Percentiles rank a stretch among this genome's conserved stretches.
Evolutionary conservation across 176 grass and related monocot genomes (phyloP).

Genomic region (Triticum timopheevii): DNA sequence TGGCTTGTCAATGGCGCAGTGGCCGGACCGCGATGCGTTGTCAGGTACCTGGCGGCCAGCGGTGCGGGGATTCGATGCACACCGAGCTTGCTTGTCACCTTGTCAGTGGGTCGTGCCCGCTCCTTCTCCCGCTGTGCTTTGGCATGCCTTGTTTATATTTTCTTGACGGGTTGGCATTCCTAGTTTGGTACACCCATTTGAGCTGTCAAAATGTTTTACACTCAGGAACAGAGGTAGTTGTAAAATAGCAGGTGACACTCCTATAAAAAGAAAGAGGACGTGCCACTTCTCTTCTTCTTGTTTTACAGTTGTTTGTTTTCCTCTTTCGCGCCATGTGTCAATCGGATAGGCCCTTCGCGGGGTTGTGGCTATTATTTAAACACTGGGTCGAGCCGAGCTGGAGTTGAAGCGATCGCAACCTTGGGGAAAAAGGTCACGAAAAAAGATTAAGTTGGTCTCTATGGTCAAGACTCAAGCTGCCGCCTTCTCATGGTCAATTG

Average conservation of each 20-base stretch:
- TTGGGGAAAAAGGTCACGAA: too few species aligned
- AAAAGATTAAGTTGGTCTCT: too few species aligned
- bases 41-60: background rate
- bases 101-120: background rate
- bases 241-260: too few species aligned
- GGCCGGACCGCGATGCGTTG: conserved; percentile 5
- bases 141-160: background rate
- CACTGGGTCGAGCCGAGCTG: too few species aligned
- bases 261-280: background rate
- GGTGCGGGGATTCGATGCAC: conserved; percentile 19
- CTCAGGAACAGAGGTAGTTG: too few species aligned
- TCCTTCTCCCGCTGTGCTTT: background rate
- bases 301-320: too few species aligned
- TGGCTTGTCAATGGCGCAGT: conserved; percentile 45
- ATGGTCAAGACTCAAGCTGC: too few species aligned
- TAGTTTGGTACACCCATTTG: background rate
- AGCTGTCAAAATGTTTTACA: too few species aligned
- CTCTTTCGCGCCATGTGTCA: background rate
- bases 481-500: too few species aligned
- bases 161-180: background rate
- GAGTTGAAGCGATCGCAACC: too few species aligned
- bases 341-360: too few species aligned
- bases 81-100: background rate
- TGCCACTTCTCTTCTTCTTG: background rate
- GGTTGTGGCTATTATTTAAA: too few species aligned